Evolutionary conservation across 345 rosid species (phyloP).

Genomic region (Capsella bursapastoris): DNA sequence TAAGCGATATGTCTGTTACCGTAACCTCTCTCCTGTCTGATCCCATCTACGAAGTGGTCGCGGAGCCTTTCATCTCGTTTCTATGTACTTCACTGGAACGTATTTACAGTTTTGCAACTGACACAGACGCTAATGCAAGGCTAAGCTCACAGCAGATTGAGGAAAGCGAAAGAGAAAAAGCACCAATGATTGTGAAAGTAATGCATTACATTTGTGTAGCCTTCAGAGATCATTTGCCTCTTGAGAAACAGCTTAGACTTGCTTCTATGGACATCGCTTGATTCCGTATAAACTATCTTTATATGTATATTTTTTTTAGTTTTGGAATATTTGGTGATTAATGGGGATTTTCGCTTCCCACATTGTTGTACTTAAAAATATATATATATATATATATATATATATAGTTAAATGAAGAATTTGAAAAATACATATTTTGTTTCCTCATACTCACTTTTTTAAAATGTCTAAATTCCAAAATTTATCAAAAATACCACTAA

Average conservation of each 20-base stretch:
- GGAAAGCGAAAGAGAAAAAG: conserved; percentile 51
- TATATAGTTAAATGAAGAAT: no score
- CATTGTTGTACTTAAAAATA: background rate
- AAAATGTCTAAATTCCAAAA: no score
- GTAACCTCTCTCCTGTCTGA: conserved; percentile 65
- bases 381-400: no score
- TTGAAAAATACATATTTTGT: no score
- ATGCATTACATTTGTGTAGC: conserved; percentile 61
- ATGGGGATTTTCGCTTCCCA: background rate
- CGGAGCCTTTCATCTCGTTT: conserved; percentile 54
- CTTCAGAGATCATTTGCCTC: conserved; percentile 64
- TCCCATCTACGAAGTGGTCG: conserved; percentile 63
- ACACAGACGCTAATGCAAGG: conserved; percentile 33
- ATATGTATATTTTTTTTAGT: background rate
- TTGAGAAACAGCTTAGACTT: conserved; percentile 75
- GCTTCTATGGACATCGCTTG: conserved; percentile 54
- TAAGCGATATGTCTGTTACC: conserved; percentile 75
- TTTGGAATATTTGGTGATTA: background rate
- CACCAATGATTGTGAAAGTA: conserved; percentile 52
- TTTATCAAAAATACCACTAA: no score
- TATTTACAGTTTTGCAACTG: conserved; percentile 51
- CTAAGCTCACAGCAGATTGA: conserved; percentile 47
- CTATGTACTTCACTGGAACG: conserved; percentile 73
- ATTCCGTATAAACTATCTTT: background rate
- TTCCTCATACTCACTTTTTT: no score